Evolutionary conservation across 202 grass and related monocot species (phyloP).

Genomic region (Musa balbisiana): DNA sequence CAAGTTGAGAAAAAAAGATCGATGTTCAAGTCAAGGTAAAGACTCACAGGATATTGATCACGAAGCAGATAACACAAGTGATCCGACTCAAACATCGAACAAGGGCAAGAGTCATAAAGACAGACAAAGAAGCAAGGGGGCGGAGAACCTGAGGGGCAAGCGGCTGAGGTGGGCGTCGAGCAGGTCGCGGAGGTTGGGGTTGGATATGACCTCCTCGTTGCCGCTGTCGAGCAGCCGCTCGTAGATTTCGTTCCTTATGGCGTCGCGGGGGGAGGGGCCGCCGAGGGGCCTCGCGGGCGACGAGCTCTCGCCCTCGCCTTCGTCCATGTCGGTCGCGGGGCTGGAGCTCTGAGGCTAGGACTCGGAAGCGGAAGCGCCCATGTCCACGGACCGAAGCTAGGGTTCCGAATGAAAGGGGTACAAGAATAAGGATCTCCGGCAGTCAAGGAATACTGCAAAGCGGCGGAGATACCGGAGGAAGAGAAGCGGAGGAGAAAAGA

Average conservation of each 20-base stretch:
- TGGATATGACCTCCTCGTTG: constrained; percentile 37
- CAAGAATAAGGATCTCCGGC: not conserved
- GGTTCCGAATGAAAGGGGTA: constrained; percentile 2
- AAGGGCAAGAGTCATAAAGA: not conserved
- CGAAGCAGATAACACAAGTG: too few relatives aligned
- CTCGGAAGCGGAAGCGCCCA: not conserved
- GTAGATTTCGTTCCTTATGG: constrained; percentile 48
- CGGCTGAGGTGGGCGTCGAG: constrained; percentile 48
- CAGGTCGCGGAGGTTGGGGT: constrained; percentile 31
- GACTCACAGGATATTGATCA: too few relatives aligned
- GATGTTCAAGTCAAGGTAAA: too few relatives aligned
- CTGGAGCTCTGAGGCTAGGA: not conserved
- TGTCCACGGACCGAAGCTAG: not conserved
- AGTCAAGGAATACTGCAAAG: not conserved
- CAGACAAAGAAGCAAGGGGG: constrained; percentile 4
- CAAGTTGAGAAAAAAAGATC: not conserved
- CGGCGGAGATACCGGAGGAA: not conserved
- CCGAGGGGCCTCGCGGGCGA: constrained; percentile 9
- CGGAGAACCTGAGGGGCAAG: constrained; percentile 44
- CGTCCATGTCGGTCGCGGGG: constrained; percentile 10
- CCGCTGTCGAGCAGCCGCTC: constrained; percentile 32
- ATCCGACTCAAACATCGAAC: too few relatives aligned
- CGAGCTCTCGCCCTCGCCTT: constrained; percentile 26
- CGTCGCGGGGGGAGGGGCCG: not conserved
- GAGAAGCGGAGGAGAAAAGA: not conserved